phyloP scores from a whole-genome alignment of 495 filamentous ascomycete genomes.

The Penicillium lividum region DNA sequence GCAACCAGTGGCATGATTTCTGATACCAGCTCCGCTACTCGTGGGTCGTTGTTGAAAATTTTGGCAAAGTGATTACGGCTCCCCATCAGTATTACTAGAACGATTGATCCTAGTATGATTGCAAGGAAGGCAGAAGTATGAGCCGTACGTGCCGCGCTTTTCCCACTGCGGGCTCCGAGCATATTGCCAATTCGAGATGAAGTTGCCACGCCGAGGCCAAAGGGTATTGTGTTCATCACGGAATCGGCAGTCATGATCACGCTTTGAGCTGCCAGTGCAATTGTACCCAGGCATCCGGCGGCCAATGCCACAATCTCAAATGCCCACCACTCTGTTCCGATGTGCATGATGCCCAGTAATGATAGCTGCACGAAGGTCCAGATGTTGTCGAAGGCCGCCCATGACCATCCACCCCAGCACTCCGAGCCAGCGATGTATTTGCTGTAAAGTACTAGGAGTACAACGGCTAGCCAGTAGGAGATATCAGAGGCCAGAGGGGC shows the following conservation, averaged over 20 bases:
- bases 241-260: constrained; percentile 96
- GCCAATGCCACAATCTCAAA: constrained; percentile 92
- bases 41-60: constrained; percentile 79
- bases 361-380: constrained; percentile 76
- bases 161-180: constrained; percentile 68
- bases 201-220: constrained; percentile 84
- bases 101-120: constrained; percentile 64
- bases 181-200: constrained; percentile 81
- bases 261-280: constrained; percentile 81
- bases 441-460: constrained; percentile 73
- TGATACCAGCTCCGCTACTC: constrained; percentile 74
- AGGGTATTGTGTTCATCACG: constrained; percentile 89
- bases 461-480: constrained; percentile 84
- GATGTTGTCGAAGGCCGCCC: constrained; percentile 63
- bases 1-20: constrained; percentile 87
- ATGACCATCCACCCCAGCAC: constrained; percentile 82
- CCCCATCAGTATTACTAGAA: constrained; percentile 71
- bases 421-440: constrained; percentile 69
- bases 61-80: constrained; percentile 76
- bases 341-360: constrained; percentile 75
- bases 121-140: constrained; percentile 78
- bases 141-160: constrained; percentile 70
- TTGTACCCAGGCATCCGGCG: constrained; percentile 79
- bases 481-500: constrained; percentile 85
- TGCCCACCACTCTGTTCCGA: constrained; percentile 94